A percentile compares a stretch with the other conserved stretches of the same genome.
Conservation (phyloP, 2,329 filamentous ascomycete species). For the Aspergillus fumigatiaffinis region DNA sequence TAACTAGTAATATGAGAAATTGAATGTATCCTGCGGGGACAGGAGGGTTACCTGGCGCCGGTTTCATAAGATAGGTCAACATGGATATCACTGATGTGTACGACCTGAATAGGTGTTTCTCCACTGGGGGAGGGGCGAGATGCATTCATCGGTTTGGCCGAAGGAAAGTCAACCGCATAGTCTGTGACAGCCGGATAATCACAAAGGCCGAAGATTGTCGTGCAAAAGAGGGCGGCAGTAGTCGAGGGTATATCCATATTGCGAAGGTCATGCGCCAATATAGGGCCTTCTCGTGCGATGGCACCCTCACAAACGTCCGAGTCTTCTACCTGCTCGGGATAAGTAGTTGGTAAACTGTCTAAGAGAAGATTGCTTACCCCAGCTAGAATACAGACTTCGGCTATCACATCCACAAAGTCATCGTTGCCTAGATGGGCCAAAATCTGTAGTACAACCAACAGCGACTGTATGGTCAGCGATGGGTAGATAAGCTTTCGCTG, state of each 20-base stretch:
- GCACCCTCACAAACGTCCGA: conserved; percentile 53
- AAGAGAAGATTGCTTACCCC: conserved; percentile 21
- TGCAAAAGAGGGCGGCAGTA: conserved; percentile 50
- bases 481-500: background rate
- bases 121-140: conserved; percentile 43
- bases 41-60: conserved; percentile 42
- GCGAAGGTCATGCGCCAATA: conserved; percentile 49
- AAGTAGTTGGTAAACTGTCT: background rate
- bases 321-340: conserved; percentile 42
- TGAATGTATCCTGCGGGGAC: no score
- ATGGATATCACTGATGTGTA: conserved; percentile 58
- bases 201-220: conserved; percentile 51
- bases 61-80: conserved; percentile 52
- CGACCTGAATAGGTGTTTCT: conserved; percentile 48
- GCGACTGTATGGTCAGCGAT: conserved; percentile 16
- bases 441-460: conserved; percentile 42
- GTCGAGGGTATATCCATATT: conserved; percentile 48
- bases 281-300: conserved; percentile 50
- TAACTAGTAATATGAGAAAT: conserved; percentile 10
- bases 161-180: conserved; percentile 43
- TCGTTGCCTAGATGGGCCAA: conserved; percentile 42
- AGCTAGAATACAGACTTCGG: conserved; percentile 32
- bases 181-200: conserved; percentile 43
- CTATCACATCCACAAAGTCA: conserved; percentile 40
- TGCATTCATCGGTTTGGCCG: conserved; percentile 32